Evolutionary conservation across 768 basidiomycete genomes (phyloP).

Genomic region (Xerocomellus intermedius): DNA sequence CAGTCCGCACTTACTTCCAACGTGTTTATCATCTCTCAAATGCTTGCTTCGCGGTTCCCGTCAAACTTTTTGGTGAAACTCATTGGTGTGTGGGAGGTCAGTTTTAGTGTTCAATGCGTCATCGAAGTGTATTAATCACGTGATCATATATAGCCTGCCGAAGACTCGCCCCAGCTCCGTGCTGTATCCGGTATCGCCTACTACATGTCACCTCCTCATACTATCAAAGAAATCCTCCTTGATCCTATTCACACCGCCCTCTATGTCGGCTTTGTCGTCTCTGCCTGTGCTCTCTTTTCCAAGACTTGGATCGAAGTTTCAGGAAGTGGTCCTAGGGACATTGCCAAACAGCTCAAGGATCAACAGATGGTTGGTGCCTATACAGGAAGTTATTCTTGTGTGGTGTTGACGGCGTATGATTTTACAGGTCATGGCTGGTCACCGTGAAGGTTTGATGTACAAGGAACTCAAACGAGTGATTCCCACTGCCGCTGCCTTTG

Average conservation of each 20-base stretch:
- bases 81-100: slow-evolving; percentile 97
- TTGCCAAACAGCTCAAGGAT: slow-evolving; percentile 98
- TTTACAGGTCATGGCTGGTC: slow-evolving; percentile 72
- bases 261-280: slow-evolving; percentile 90
- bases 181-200: slow-evolving; percentile 92
- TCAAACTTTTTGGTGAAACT: slow-evolving; percentile 85
- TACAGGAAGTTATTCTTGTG: not conserved
- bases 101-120: slow-evolving; percentile 18
- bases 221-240: slow-evolving; percentile 78
- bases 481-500: slow-evolving; percentile 95
- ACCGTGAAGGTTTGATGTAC: slow-evolving; percentile 98
- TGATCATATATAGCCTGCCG: slow-evolving; percentile 65
- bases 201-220: slow-evolving; percentile 98
- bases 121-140: not conserved
- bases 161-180: slow-evolving; percentile 89
- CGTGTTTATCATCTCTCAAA: slow-evolving; percentile 94
- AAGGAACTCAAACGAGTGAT: slow-evolving; percentile 98
- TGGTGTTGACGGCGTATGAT: not conserved
- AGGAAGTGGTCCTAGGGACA: slow-evolving; percentile 90
- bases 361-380: slow-evolving; percentile 78
- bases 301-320: slow-evolving; percentile 99
- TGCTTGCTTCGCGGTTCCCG: slow-evolving; percentile 92
- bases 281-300: slow-evolving; percentile 94
- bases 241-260: slow-evolving; percentile 93
- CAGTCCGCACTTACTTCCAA: slow-evolving; percentile 91